These are phyloP conservation scores for Globomyces pollinis-pini DNA, from an alignment of 192 early-diverging fungal species.

Conservation along the genomic window DNA sequence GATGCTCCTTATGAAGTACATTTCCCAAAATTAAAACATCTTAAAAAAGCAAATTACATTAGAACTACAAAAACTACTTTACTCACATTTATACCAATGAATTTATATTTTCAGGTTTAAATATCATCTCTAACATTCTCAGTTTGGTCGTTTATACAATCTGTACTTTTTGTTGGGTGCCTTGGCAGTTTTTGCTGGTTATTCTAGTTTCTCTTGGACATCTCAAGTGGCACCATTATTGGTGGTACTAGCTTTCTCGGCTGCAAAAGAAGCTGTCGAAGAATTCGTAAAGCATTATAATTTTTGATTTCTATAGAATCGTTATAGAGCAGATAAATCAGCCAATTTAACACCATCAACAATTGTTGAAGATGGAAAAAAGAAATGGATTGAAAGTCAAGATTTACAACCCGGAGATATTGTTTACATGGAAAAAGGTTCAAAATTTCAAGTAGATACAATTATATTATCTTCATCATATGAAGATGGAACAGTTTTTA, in stretches of 20 bases:
- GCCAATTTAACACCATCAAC: slow-evolving; percentile 24
- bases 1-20: neutral
- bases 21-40: slow-evolving; percentile 2
- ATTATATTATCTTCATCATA: slow-evolving; percentile 34
- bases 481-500: slow-evolving; percentile 49
- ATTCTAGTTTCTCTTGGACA: slow-evolving; percentile 24
- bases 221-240: slow-evolving; percentile 41
- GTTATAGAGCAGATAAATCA: slow-evolving; percentile 28
- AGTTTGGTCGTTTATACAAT: slow-evolving; percentile 57
- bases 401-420: slow-evolving; percentile 40
- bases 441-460: slow-evolving; percentile 42
- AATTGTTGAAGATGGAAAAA: slow-evolving; percentile 25
- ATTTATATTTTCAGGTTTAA: slow-evolving; percentile 84
- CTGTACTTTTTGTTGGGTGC: slow-evolving; percentile 54
- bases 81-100: slow-evolving; percentile 84
- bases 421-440: slow-evolving; percentile 42
- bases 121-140: slow-evolving; percentile 12
- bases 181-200: slow-evolving; percentile 30
- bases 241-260: slow-evolving; percentile 40
- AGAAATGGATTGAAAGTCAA: slow-evolving; percentile 17
- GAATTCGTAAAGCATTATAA: slow-evolving; percentile 37
- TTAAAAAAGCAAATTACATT: slow-evolving; percentile 59
- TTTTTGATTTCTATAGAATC: slow-evolving; percentile 1
- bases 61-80: slow-evolving; percentile 92
- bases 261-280: slow-evolving; percentile 47